phyloP scores from a whole-genome alignment of 495 filamentous ascomycete genomes.

The Melanomma pulvis-pyrius region DNA sequence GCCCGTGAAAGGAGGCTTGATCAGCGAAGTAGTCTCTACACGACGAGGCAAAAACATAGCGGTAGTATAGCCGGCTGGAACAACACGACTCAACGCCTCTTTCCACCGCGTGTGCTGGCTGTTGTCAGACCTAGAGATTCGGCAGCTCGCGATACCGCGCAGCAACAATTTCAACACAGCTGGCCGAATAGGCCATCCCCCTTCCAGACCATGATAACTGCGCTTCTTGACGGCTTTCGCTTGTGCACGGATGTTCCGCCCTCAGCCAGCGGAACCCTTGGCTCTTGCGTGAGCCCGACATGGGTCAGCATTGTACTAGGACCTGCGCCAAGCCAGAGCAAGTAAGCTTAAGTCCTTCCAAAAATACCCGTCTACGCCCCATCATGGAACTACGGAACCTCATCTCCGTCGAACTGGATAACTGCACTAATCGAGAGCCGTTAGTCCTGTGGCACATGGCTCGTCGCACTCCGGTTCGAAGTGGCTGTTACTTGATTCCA shows the following conservation, averaged over 20 bases:
- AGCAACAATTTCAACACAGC: too few species aligned
- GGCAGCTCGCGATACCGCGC: too few species aligned
- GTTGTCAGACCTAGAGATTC: not conserved
- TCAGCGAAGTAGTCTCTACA: too few species aligned
- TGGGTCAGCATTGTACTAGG: constrained; percentile 4
- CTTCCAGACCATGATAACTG: not conserved
- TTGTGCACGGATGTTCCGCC: not conserved
- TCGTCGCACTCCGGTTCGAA: not conserved
- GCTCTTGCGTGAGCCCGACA: not conserved
- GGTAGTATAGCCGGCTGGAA: not conserved
- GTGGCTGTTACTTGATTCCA: not conserved
- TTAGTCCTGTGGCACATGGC: not conserved
- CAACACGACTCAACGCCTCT: not conserved
- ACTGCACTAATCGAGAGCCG: not conserved
- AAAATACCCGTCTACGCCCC: constrained; percentile 10
- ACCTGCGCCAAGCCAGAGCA: not conserved
- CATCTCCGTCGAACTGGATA: not conserved
- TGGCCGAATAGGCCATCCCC: not conserved
- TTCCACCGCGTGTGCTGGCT: not conserved
- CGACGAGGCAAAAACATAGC: too few species aligned
- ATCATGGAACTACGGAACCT: not conserved
- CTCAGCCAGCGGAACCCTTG: not conserved
- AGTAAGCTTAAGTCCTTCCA: constrained; percentile 8
- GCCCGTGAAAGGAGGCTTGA: not conserved
- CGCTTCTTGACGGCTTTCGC: not conserved